A percentile compares a stretch with the other conserved stretches of the same genome.
phyloP scores from a whole-genome alignment of 768 basidiomycete genomes.

The Boletus eberwhitei region DNA sequence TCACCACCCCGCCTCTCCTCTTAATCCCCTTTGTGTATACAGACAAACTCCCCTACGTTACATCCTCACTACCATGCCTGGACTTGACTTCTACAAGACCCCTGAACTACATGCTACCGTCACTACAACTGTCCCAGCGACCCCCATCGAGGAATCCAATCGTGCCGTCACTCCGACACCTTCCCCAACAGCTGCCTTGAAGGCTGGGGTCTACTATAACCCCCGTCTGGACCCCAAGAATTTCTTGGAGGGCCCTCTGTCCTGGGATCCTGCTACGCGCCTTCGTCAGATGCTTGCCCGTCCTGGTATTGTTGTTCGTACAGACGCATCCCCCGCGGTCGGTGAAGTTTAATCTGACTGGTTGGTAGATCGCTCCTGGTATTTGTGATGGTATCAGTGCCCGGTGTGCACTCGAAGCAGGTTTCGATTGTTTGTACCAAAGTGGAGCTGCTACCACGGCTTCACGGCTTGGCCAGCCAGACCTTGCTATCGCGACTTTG shows the following conservation, averaged over 20 bases:
- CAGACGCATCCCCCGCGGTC: background rate
- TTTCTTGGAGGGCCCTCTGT: conserved; percentile 66
- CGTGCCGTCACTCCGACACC: background rate
- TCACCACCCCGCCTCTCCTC: background rate
- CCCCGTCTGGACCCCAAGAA: conserved; percentile 66
- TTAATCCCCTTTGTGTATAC: conserved; percentile 26
- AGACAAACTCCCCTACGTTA: conserved; percentile 3
- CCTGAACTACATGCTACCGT: conserved; percentile 4
- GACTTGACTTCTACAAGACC: conserved; percentile 32
- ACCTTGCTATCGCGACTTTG: conserved; percentile 72
- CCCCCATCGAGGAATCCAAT: conserved; percentile 3
- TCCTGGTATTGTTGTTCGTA: conserved; percentile 71
- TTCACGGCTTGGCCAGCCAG: conserved; percentile 74
- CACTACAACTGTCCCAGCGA: background rate
- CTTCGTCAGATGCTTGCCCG: conserved; percentile 67
- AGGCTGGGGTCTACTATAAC: conserved; percentile 51
- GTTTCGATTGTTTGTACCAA: conserved; percentile 75
- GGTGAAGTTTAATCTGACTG: background rate
- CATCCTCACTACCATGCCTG: conserved; percentile 27
- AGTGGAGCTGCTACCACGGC: conserved; percentile 81
- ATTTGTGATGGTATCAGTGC: conserved; percentile 81
- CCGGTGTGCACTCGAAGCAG: conserved; percentile 74
- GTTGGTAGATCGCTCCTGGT: conserved; percentile 62
- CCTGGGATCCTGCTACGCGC: conserved; percentile 64
- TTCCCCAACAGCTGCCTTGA: conserved; percentile 13